These are phyloP conservation scores for Entonaema liquescens DNA, from an alignment of 495 filamentous ascomycete species.

Conservation along the genomic window DNA sequence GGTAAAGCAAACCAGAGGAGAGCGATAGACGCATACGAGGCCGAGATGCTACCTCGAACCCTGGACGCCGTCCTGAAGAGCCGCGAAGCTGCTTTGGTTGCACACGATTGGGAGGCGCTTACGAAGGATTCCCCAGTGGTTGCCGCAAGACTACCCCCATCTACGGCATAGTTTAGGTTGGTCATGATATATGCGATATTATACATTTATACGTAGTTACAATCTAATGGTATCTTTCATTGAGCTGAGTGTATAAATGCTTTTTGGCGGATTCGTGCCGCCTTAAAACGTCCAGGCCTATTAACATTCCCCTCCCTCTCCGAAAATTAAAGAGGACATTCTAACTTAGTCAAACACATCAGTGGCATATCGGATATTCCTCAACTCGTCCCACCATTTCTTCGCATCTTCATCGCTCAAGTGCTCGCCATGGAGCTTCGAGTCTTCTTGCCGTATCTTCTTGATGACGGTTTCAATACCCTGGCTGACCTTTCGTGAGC, in stretches of 20 bases:
- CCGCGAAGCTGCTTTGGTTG: slow-evolving; percentile 66
- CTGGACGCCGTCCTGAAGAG: slow-evolving; percentile 58
- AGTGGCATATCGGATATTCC: slow-evolving; percentile 67
- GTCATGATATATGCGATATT: neutral
- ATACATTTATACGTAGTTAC: neutral
- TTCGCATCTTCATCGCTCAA: slow-evolving; percentile 53
- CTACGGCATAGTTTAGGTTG: neutral
- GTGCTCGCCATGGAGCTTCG: slow-evolving; percentile 24
- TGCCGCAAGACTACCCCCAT: slow-evolving; percentile 10
- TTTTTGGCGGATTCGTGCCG: neutral
- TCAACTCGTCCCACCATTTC: slow-evolving; percentile 60
- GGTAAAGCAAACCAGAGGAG: slow-evolving; percentile 30
- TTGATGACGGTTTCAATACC: slow-evolving; percentile 56
- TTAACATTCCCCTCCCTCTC: neutral
- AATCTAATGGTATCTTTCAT: neutral
- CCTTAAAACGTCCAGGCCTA: too few relatives aligned
- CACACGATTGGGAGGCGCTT: slow-evolving; percentile 55
- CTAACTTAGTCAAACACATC: slow-evolving; percentile 64
- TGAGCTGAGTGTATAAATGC: neutral
- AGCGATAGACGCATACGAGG: slow-evolving; percentile 57
- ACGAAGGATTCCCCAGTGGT: slow-evolving; percentile 43
- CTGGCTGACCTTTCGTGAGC: slow-evolving; percentile 47
- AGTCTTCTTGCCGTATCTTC: slow-evolving; percentile 61
- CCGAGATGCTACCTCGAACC: slow-evolving; percentile 59
- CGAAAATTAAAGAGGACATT: neutral